Evolutionary conservation across 345 rosid genomes (phyloP).

Genomic region (Angophora floribunda): DNA sequence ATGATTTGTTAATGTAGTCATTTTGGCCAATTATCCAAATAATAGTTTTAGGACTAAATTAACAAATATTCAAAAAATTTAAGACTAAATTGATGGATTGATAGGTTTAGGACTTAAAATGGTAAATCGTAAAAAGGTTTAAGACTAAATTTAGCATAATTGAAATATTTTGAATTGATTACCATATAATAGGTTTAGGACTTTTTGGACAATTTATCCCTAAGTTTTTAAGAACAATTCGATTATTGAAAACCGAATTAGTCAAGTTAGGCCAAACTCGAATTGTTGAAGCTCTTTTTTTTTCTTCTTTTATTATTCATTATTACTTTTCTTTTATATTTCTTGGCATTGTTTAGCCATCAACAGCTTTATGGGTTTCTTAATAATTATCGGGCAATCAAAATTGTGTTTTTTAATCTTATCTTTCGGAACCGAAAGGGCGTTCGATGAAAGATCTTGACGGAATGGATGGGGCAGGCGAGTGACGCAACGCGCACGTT

Average conservation of each 20-base stretch:
- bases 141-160: no score
- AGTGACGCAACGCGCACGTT: not conserved
- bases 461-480: not conserved
- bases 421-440: not conserved
- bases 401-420: not conserved
- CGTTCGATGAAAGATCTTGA: not conserved
- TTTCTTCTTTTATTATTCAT: not conserved
- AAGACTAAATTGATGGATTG: no score
- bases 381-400: not conserved
- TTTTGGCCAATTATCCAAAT: not conserved
- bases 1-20: no score
- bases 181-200: not conserved
- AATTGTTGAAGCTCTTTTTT: not conserved
- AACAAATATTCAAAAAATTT: no score
- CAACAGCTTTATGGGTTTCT: not conserved
- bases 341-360: not conserved
- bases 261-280: not conserved
- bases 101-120: no score
- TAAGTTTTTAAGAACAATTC: not conserved
- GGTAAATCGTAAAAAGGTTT: not conserved
- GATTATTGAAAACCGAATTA: not conserved
- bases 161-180: rapidly evolving
- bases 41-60: no score
- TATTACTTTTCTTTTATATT: not conserved
- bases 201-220: not conserved